Evolutionary conservation across 768 basidiomycete genomes (phyloP).

Genomic region (Leucocoprinus sp.): DNA sequence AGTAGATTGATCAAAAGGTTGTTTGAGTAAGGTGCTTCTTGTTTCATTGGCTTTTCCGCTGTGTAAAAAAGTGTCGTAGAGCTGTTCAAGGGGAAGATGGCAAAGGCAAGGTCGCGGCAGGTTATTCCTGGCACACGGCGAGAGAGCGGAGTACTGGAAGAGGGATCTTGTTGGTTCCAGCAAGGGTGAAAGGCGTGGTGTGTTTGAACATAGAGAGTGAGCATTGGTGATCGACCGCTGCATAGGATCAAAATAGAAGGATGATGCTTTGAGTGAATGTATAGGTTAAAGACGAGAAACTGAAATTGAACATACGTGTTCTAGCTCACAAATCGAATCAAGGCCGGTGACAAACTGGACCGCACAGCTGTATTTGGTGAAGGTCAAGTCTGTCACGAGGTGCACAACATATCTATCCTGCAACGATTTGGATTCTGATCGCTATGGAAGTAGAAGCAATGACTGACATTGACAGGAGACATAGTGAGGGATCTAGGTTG

Average conservation of each 20-base stretch:
- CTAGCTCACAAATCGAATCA: background rate
- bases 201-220: background rate
- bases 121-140: conserved; percentile 10
- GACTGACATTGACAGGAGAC: background rate
- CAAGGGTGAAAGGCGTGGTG: conserved; percentile 3
- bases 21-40: too few species aligned
- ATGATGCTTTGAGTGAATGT: background rate
- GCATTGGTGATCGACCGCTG: background rate
- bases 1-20: too few species aligned
- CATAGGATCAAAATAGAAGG: background rate
- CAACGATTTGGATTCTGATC: background rate
- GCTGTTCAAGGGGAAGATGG: conserved; percentile 1
- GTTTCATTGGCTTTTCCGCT: conserved; percentile 1
- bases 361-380: conserved; percentile 6
- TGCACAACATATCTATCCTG: conserved; percentile 6
- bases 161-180: conserved; percentile 6
- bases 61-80: conserved; percentile 1
- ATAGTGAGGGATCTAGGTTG: background rate
- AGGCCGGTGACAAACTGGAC: conserved; percentile 2
- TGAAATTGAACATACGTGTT: background rate
- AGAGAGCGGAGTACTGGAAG: conserved; percentile 3
- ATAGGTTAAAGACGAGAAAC: background rate
- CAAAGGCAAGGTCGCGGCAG: conserved; percentile 5
- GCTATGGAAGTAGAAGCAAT: background rate
- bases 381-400: conserved; percentile 6